Base-by-base conservation (phyloP, 352 stramenopile genomes). In the Phytophthora constricta region DNA sequence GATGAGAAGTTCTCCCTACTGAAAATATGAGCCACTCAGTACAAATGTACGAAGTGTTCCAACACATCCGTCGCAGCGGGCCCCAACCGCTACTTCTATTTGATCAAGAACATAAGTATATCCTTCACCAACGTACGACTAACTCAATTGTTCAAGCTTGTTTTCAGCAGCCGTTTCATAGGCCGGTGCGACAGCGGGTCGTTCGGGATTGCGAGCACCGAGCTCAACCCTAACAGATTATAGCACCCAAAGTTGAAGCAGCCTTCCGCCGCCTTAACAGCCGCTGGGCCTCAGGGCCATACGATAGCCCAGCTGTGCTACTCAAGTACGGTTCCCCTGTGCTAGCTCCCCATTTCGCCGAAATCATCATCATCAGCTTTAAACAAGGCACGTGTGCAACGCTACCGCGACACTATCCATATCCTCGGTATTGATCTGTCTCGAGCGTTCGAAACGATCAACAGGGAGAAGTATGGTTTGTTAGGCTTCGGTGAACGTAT, bases 261-360 rank as follows among this genome's bases (percentile, higher is more conserved):
- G 43, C 55, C 8, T 26, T 41, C 22, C 26, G 16, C 3, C 43
- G 28, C 14, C 27, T 62, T 7, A 52, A 47, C 43, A 54, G 53
- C 4, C 3, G 56, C 3, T 27, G 45, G 5, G 31, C 56, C 5
- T 34, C 22, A 41, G 43, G 43, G 4, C 43, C 51, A 4, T 41
- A 68, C 19, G 20, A 54, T n/a, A 52, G 57, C 4, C 60, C 45
- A 0, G 60, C 1, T 4, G 52, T 53, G 37, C 23, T 61, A 11
- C 22, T 68, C 20, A 68, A 60, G 25, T 68, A 61, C 8, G 50
- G 2, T 4, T 25, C 60, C 0, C 23, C 41, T 1, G 27, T 11
- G 8, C 28, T 68, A 1, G 43, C 51, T 5, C 25, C 27, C 0
- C 16, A 17, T 16, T 10, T 68, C 3, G 0, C 31, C 19, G 17